Base-by-base conservation (phyloP, 2,329 filamentous ascomycete species). In the Fusarium musae region DNA sequence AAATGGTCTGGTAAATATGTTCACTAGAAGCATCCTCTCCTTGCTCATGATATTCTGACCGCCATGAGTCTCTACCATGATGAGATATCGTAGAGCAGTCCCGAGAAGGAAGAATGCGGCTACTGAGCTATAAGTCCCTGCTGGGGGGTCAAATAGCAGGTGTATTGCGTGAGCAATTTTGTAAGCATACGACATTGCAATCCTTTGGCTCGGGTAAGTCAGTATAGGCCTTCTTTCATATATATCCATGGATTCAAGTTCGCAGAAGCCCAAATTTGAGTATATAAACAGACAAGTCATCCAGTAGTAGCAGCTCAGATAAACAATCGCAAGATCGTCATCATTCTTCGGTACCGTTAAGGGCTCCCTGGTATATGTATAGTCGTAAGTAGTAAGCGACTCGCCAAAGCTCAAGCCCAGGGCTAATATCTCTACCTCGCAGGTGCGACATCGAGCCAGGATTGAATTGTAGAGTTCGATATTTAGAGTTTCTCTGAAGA, bases 231-330 rank as follows among this genome's bases (percentile, higher is more conserved):
- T 21, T 26, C 44, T 13, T 3, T 1, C 5, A 5, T 34, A 19
- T 9, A 2, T 0, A 0, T 30, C 8, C 5, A 34, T 13, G 0
- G 5, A 37, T 13, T 71, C 56, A 1, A 62, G 46, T 28, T 71
- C 61, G n/a, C 56, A 70, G 9, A 67, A 71, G 1, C 67, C 61
- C 8, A 62, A n/a, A 8, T 50, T 62, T 2, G 68, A 71, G 17
- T 66, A 57, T 7, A 71, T 6, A 4, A 71, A 21, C 1, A 71
- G 50, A 9, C 67, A 70, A 6, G 50, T 43, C 68, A 67, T 71
- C 68, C 68, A 71, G n/a, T 71, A 66, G 0, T 30, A 62, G 3
- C 67, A 61, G 4, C 67, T 71, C 17, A 71, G 34, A 9, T 70
- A 71, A 3, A 67, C 13, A 0, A 40, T 4, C 0, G 66, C 68